These are phyloP conservation scores for Phytophthora ramorum DNA, from an alignment of 352 stramenopile species.

Conservation along the genomic window DNA sequence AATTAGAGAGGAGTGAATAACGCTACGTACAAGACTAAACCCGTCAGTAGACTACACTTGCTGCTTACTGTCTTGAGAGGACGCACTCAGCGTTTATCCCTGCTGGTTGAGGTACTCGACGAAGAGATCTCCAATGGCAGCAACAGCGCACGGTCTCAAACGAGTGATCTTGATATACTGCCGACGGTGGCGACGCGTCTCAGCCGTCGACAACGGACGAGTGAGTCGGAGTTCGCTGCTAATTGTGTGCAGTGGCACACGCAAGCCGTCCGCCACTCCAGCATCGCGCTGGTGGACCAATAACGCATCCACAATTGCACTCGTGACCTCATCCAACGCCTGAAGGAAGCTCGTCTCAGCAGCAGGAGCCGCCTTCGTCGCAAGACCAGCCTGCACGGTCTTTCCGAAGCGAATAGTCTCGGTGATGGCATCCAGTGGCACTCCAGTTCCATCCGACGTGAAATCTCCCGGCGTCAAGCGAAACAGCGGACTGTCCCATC, in stretches of 20 bases:
- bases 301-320: constrained; percentile 61
- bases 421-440: constrained; percentile 58
- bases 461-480: constrained; percentile 62
- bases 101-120: constrained; percentile 85
- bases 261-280: constrained; percentile 56
- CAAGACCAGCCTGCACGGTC: constrained; percentile 69
- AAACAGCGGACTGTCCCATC: constrained; percentile 93
- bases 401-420: constrained; percentile 71
- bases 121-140: constrained; percentile 68
- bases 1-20: constrained; percentile 68
- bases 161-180: constrained; percentile 88
- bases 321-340: constrained; percentile 69
- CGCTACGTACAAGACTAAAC: constrained; percentile 6
- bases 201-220: constrained; percentile 58
- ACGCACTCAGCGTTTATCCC: constrained; percentile 30
- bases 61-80: background rate
- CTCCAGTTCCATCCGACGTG: constrained; percentile 35
- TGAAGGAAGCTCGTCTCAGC: constrained; percentile 80
- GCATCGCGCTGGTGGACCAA: constrained; percentile 72
- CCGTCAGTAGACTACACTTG: constrained; percentile 8
- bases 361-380: constrained; percentile 62
- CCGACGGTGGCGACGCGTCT: constrained; percentile 73
- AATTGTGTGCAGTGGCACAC: constrained; percentile 36
- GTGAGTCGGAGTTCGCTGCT: constrained; percentile 53
- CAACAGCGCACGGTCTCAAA: constrained; percentile 57